Percentiles rank a stretch among this genome's conserved stretches.
phyloP scores from a whole-genome alignment of 345 rosid genomes.

The Syzygium aqueum region DNA sequence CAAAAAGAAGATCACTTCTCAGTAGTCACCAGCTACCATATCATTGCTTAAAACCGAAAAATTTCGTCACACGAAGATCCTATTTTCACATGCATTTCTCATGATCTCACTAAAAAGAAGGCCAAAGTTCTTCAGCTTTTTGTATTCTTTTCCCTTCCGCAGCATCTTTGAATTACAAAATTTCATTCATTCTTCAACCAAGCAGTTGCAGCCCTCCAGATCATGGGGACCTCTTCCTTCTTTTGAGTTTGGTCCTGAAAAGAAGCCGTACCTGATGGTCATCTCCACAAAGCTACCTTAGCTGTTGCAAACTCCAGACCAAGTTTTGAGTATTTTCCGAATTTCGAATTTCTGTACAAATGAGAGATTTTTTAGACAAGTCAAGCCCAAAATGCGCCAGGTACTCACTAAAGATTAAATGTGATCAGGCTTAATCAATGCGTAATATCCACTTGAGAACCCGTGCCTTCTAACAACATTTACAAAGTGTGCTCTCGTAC shows the following conservation, averaged over 20 bases:
- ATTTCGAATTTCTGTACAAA: not conserved
- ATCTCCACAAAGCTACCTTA: not conserved
- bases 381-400: not conserved
- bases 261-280: not conserved
- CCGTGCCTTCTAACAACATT: too few species aligned
- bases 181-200: not conserved
- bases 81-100: not conserved
- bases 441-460: too few species aligned
- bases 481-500: too few species aligned
- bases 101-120: not conserved
- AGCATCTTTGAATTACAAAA: not conserved
- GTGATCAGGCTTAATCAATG: too few species aligned
- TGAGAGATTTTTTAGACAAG: not conserved
- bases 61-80: not conserved
- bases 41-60: not conserved
- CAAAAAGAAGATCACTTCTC: not conserved
- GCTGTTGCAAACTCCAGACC: not conserved
- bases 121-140: not conserved
- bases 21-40: not conserved
- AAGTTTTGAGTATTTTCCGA: not conserved
- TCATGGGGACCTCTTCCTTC: not conserved
- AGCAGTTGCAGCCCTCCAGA: not conserved
- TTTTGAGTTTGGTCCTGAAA: not conserved
- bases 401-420: too few species aligned
- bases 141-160: not conserved